phyloP scores from a whole-genome alignment of 148 eudicot genomes.

The Polygonum maritimum region DNA sequence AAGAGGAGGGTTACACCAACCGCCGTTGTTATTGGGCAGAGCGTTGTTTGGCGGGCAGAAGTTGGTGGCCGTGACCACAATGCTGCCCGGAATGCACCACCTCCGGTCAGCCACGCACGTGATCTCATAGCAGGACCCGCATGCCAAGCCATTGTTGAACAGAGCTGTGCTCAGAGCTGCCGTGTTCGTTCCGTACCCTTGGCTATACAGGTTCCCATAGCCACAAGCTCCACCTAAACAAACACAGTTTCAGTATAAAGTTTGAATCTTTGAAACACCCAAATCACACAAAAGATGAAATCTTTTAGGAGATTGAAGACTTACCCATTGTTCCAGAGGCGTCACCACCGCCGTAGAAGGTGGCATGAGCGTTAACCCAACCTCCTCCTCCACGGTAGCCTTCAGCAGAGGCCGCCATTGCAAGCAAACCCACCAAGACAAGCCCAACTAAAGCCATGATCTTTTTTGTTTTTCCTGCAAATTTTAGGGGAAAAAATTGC shows the following conservation, averaged over 20 bases:
- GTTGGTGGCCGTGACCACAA: conserved; percentile 65
- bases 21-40: conserved; percentile 41
- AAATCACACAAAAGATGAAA: background rate
- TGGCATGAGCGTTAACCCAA: conserved; percentile 71
- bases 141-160: conserved; percentile 61
- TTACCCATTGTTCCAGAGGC: conserved; percentile 80
- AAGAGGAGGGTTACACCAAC: conserved; percentile 77
- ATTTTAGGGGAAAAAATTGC: background rate
- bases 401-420: conserved; percentile 29
- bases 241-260: background rate
- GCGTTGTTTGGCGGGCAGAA: conserved; percentile 72
- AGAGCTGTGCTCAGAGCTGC: conserved; percentile 67
- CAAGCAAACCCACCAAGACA: conserved; percentile 32
- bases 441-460: conserved; percentile 31
- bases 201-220: conserved; percentile 58
- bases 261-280: conserved; percentile 10
- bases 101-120: conserved; percentile 42
- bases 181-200: conserved; percentile 71
- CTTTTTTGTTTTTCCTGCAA: conserved; percentile 26
- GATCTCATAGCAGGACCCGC: conserved; percentile 76
- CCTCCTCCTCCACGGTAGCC: conserved; percentile 41
- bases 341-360: conserved; percentile 68
- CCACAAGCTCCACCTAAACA: conserved; percentile 68
- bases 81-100: conserved; percentile 64
- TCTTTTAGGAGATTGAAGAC: background rate